Evolutionary conservation across 169 alveolate species (phyloP).

Genomic region (Condylostoma magnum): DNA sequence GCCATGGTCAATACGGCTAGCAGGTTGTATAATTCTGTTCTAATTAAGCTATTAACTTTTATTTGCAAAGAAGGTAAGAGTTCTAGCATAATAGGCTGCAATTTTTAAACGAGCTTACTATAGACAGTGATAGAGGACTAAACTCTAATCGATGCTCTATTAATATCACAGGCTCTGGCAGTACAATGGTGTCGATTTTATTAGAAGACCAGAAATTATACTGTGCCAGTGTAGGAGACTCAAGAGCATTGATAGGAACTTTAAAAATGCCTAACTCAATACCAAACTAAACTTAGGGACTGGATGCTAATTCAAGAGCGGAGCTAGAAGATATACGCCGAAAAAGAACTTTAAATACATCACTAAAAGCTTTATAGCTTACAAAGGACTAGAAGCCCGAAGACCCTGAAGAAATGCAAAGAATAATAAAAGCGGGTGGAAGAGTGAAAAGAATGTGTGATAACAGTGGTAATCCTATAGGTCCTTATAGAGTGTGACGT

Average conservation of each 20-base stretch:
- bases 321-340: not conserved
- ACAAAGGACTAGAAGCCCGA: conserved; percentile 27
- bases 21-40: conserved; percentile 16
- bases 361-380: not conserved
- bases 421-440: conserved; percentile 36
- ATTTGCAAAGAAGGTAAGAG: too few relatives aligned
- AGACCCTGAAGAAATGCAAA: conserved; percentile 31
- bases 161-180: conserved; percentile 25
- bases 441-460: conserved; percentile 12
- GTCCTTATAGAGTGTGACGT: conserved; percentile 28
- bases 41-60: not conserved
- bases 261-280: not conserved
- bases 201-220: not conserved
- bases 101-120: too few relatives aligned
- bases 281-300: not conserved
- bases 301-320: not conserved
- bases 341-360: not conserved
- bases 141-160: not conserved
- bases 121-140: too few relatives aligned
- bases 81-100: too few relatives aligned
- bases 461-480: conserved; percentile 6
- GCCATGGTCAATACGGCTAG: conserved; percentile 21
- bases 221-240: conserved; percentile 35
- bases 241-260: conserved; percentile 27
- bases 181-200: not conserved